Base-by-base conservation (phyloP, 2,329 filamentous ascomycete species). In the Calonectria pteridis region DNA sequence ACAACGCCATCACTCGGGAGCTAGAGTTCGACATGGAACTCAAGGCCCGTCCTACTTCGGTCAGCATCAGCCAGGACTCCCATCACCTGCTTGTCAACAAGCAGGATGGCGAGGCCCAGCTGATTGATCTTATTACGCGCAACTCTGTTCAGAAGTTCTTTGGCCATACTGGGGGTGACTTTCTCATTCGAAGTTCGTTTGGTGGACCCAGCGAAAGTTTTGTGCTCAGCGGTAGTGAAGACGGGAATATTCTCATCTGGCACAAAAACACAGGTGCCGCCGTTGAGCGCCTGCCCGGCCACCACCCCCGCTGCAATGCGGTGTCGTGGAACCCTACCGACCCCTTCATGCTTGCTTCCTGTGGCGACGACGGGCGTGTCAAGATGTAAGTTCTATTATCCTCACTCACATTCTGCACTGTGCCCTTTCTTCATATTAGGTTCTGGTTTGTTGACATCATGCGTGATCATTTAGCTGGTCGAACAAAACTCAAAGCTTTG, bases 161-260 rank as follows among this genome's bases (percentile, higher is more conserved):
- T 20, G 96, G 95, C 0, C 94, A 96, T 75, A 90, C 89, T 53
- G 94, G 95, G 75, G 93, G 92, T 68, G 87, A 93, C 2, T 98
- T 88, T 81, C 90, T 98, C 69, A 97, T 99, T 73, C 90, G 96
- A 65, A 94, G 93, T 79, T 87, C 89, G 0, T 97, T 98, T 84
- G 97, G 97, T 23, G 97, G 97, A 37, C 96, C 96, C 1, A 93
- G 94, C 72, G 95, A 98, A 85, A 96, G 93, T 82, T 98, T 98
- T 83, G 93, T 98, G 13, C 89, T 97, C 33, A 96, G 94, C 80
- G 97, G 97, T 14, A 98, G 95, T 80, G 95, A 98, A 89, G 91
- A 92, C 75, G 91, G 92, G 2, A 89, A 90, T 70, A 90, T 98
- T 51, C 93, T 95, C 82, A 94, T 99, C 74, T 98, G 96, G 95